Conservation (phyloP, 1,139 yeast genomes). For the Candida glucosophila region DNA sequence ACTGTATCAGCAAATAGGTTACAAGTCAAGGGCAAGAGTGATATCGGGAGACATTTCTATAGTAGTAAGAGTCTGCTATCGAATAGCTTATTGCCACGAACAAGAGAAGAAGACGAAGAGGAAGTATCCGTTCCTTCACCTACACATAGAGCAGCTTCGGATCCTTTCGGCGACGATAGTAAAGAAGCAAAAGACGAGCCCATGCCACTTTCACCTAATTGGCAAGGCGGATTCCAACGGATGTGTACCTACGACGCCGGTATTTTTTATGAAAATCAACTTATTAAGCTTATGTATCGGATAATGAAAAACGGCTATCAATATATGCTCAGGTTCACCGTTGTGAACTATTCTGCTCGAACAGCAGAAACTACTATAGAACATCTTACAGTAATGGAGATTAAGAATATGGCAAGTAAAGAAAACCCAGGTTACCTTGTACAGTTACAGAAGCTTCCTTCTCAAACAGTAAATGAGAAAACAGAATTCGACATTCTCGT, state of each 20-base stretch:
- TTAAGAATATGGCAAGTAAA: slow-evolving; percentile 19
- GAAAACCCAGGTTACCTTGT: slow-evolving; percentile 46
- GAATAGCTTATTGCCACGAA: slow-evolving; percentile 6
- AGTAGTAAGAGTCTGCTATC: slow-evolving; percentile 2
- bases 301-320: slow-evolving; percentile 28
- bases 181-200: slow-evolving; percentile 3
- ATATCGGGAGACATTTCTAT: slow-evolving; percentile 1
- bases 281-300: slow-evolving; percentile 60
- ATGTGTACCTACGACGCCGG: slow-evolving; percentile 74
- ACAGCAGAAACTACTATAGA: slow-evolving; percentile 34
- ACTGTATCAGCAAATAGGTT: slow-evolving; percentile 8
- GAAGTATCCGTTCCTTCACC: too few relatives aligned
- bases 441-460: slow-evolving; percentile 43
- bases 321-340: slow-evolving; percentile 39
- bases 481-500: slow-evolving; percentile 33
- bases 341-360: slow-evolving; percentile 57
- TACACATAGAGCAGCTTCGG: slow-evolving; percentile 3
- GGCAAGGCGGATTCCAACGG: slow-evolving; percentile 74
- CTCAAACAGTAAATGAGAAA: slow-evolving; percentile 41
- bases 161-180: slow-evolving; percentile 20
- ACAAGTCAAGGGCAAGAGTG: too few relatives aligned
- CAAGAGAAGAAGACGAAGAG: slow-evolving; percentile 5
- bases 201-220: slow-evolving; percentile 43
- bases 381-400: slow-evolving; percentile 44
- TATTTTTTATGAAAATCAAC: slow-evolving; percentile 66